These are phyloP conservation scores for Dactylellina sp. DNA, from an alignment of 2,329 filamentous ascomycete genomes.

Conservation along the genomic window DNA sequence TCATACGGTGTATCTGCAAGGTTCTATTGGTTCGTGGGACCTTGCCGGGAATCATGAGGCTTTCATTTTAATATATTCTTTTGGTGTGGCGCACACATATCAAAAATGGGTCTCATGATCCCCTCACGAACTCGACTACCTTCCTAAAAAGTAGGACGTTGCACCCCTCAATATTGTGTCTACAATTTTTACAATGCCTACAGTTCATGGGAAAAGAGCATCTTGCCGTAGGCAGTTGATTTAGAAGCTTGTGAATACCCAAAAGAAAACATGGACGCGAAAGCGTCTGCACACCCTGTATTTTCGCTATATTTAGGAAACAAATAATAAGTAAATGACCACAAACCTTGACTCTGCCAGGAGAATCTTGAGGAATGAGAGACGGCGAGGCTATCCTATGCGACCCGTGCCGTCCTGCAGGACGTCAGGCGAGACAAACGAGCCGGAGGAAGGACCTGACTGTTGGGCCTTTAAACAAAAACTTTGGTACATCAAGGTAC, in stretches of 20 bases:
- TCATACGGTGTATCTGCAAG: not conserved
- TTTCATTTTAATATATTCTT: slow-evolving; percentile 19
- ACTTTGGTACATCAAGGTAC: slow-evolving; percentile 23
- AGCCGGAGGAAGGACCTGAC: slow-evolving; percentile 16
- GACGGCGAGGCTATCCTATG: slow-evolving; percentile 45
- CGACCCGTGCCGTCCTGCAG: slow-evolving; percentile 57
- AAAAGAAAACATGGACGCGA: slow-evolving; percentile 5
- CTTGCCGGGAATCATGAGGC: slow-evolving; percentile 26
- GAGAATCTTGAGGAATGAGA: slow-evolving; percentile 9
- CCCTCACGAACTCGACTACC: slow-evolving; percentile 14
- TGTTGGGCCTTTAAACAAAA: not conserved
- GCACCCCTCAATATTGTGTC: slow-evolving; percentile 2
- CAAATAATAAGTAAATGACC: slow-evolving; percentile 13
- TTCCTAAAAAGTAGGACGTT: slow-evolving; percentile 32
- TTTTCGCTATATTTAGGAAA: slow-evolving; percentile 38
- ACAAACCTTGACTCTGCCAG: slow-evolving; percentile 4
- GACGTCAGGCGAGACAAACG: slow-evolving; percentile 46
- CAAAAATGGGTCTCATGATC: slow-evolving; percentile 32
- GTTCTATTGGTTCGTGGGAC: slow-evolving; percentile 15
- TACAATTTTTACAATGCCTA: slow-evolving; percentile 22
- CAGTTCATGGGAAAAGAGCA: slow-evolving; percentile 20
- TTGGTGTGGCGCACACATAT: slow-evolving; percentile 24
- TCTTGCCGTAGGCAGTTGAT: slow-evolving; percentile 1
- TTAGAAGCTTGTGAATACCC: not conserved
- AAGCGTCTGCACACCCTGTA: slow-evolving; percentile 12